Conservation (phyloP, 805 yeast species). For the Hermanozyma aechmeae region DNA sequence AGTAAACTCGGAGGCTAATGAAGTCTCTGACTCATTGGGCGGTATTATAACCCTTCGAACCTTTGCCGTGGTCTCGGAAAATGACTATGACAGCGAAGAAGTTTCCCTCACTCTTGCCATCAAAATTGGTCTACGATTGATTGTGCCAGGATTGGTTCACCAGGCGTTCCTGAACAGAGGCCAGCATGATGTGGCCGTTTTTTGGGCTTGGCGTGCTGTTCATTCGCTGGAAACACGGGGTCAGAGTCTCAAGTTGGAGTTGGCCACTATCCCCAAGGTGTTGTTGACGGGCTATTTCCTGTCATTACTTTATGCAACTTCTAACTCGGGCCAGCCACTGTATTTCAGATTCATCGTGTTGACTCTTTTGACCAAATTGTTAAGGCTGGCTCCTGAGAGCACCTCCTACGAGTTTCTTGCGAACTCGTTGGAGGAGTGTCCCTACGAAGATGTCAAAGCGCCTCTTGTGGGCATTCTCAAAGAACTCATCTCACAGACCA, state of each 20-base stretch:
- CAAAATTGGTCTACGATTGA: constrained; percentile 15
- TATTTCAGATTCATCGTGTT: constrained; percentile 36
- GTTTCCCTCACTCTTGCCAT: constrained; percentile 12
- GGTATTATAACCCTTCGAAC: constrained; percentile 16
- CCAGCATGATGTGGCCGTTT: constrained; percentile 19
- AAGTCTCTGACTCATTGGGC: constrained; percentile 18
- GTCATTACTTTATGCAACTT: constrained; percentile 14
- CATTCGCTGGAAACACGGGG: constrained; percentile 9
- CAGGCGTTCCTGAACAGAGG: constrained; percentile 11
- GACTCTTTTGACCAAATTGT: constrained; percentile 54
- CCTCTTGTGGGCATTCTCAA: constrained; percentile 61
- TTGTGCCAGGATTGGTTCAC: constrained; percentile 28
- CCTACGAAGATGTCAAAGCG: constrained; percentile 51
- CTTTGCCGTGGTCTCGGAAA: constrained; percentile 3
- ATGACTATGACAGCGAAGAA: constrained; percentile 1
- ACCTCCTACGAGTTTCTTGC: constrained; percentile 49
- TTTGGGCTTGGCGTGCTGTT: constrained; percentile 32
- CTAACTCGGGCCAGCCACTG: constrained; percentile 5
- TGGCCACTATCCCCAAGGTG: constrained; percentile 20
- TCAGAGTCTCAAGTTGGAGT: constrained; percentile 16
- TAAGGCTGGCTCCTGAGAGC: constrained; percentile 50
- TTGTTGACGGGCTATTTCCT: constrained; percentile 23
- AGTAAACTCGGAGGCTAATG: constrained; percentile 15
- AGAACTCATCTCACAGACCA: constrained; percentile 43
- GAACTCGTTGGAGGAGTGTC: constrained; percentile 60